Conservation (phyloP, 1,284 basidiomycete species). For the Trametes polyzona region DNA sequence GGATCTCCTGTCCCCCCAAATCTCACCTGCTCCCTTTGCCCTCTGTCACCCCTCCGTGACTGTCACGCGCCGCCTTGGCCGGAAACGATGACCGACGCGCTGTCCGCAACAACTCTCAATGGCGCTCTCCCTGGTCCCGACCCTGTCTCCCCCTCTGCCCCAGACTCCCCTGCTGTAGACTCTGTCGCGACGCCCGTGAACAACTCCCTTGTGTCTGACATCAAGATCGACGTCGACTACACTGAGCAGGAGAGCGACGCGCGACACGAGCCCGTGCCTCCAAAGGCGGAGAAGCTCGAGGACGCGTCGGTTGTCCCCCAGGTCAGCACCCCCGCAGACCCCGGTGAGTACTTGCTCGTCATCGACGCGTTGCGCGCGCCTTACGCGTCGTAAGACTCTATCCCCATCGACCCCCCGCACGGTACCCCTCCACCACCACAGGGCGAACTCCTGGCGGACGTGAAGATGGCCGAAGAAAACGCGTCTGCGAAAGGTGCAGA, state of each 20-base stretch:
- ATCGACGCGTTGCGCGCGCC: conserved; percentile 21
- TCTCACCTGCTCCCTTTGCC: conserved; percentile 50
- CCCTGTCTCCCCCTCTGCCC: conserved; percentile 53
- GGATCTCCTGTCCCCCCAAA: conserved; percentile 73
- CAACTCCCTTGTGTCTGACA: conserved; percentile 48
- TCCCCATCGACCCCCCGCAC: conserved; percentile 48
- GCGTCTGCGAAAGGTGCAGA: conserved; percentile 40
- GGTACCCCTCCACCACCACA: conserved; percentile 52
- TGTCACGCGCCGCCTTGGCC: conserved; percentile 42
- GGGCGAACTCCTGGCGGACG: conserved; percentile 54
- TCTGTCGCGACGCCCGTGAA: conserved; percentile 67
- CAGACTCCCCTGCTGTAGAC: conserved; percentile 48
- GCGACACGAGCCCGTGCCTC: conserved; percentile 56
- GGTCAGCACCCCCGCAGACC: conserved; percentile 48
- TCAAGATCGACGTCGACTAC: conserved; percentile 63
- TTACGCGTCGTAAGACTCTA: conserved; percentile 42
- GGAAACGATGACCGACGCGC: conserved; percentile 39
- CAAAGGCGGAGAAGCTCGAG: conserved; percentile 48
- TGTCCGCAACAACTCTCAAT: conserved; percentile 33
- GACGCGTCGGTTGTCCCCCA: conserved; percentile 50
- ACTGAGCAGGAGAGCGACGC: conserved; percentile 67
- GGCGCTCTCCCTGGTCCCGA: conserved; percentile 31
- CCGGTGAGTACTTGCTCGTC: conserved; percentile 43
- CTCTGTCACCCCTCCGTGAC: conserved; percentile 42
- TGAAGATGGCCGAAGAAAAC: conserved; percentile 49